These are phyloP conservation scores for Massariosphaeria phaeospora DNA, from an alignment of 495 filamentous ascomycete genomes.

Conservation along the genomic window DNA sequence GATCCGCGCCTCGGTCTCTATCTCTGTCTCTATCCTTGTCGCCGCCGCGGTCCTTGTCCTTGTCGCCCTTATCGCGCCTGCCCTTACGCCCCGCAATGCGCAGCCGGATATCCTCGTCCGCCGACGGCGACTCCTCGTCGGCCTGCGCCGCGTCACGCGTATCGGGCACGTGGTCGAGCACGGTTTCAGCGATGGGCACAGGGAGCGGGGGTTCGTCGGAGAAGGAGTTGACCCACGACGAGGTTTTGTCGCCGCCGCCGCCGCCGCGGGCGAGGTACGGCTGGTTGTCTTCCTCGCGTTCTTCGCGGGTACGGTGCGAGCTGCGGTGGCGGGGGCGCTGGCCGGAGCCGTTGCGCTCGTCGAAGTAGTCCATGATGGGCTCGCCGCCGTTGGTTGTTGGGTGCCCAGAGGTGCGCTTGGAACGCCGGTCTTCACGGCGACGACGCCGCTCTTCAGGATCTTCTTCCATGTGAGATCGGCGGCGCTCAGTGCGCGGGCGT, in stretches of 20 bases:
- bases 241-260: constrained; percentile 35
- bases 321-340: constrained; percentile 19
- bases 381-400: constrained; percentile 21
- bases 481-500: constrained; percentile 22
- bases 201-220: constrained; percentile 32
- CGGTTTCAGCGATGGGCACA: constrained; percentile 31
- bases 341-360: constrained; percentile 26
- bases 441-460: constrained; percentile 30
- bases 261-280: constrained; percentile 32
- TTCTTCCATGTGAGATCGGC: constrained; percentile 29
- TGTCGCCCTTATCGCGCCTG: constrained; percentile 16
- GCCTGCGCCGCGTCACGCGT: constrained; percentile 8
- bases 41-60: constrained; percentile 5
- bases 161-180: constrained; percentile 21
- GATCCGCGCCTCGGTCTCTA: no score
- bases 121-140: constrained; percentile 27
- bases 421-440: constrained; percentile 26
- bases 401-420: constrained; percentile 21
- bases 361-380: constrained; percentile 33
- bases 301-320: constrained; percentile 8
- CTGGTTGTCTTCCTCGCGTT: constrained; percentile 1
- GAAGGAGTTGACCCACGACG: constrained; percentile 33
- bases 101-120: constrained; percentile 28
- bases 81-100: constrained; percentile 24
- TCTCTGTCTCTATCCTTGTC: constrained; percentile 2